Evolutionary conservation across 2,329 filamentous ascomycete genomes (phyloP), one percentile per base, ranked within the genome.

Genomic region (Claviceps fusiformis): DNA sequence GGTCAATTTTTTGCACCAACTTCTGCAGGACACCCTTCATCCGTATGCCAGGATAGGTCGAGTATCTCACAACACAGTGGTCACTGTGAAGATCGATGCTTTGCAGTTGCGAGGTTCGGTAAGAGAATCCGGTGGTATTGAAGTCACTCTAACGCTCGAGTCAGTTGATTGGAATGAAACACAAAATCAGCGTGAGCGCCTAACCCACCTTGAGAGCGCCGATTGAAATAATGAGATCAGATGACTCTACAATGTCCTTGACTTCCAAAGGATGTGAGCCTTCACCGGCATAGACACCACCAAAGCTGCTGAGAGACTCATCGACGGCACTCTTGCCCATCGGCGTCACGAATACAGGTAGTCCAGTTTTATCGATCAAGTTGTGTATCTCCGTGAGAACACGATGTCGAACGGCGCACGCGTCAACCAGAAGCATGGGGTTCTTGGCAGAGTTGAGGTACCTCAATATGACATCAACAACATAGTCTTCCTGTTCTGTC

Each of bases 311-410:
- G 50, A 86, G 77, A 2, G 79, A 79, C 69, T 95, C 89, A 63
- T 93, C 79, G 50, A 95, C 79, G 24, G 87, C 86, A 19, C 89
- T 81, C 72, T 95, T 95, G 50, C 89, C 89, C 86, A 95, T 95
- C 2, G 89, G 88, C 0, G 89, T 86, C n/a, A 91, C 87, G 62
- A 93, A 95, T 0, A 87, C 85, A 5, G 90, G 89, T 8, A 95
- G 73, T 4, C 81, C 75, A 1, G 87, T 87, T 68, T 85, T 87
- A 57, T 84, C 75, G 53, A 95, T 73, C 17, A 95, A 74, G 8
- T 80, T 79, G 61, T 87, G 82, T 19, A 89, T 82, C 68, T 93
- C 88, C 1, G 81, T 69, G 1, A 91, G 69, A 17, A 86, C 85
- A 46, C 84, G 77, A 65, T 93, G 87, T 39, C 89, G 82, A 59